Evolutionary conservation across 352 stramenopile genomes (phyloP).

Genomic region (Pythium brachiatum): DNA sequence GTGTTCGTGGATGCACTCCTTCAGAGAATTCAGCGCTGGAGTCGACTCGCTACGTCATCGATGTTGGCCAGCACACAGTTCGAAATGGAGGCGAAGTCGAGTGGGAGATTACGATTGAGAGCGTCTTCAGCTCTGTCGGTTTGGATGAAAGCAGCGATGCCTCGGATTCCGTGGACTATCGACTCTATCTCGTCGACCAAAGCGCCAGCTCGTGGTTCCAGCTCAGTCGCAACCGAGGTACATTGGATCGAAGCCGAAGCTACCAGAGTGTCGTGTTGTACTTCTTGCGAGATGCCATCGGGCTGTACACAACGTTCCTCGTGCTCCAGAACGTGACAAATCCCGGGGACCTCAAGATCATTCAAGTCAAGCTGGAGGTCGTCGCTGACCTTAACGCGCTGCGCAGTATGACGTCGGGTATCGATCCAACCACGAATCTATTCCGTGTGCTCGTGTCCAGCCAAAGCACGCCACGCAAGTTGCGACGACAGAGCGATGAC

Average conservation of each 20-base stretch:
- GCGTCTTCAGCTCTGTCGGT: conserved; percentile 42
- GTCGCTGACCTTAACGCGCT: conserved; percentile 85
- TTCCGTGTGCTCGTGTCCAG: conserved; percentile 87
- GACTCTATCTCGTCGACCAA: conserved; percentile 67
- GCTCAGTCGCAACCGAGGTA: conserved; percentile 75
- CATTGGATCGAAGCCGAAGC: conserved; percentile 60
- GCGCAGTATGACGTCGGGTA: conserved; percentile 71
- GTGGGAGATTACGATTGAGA: conserved; percentile 88
- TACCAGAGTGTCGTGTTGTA: conserved; percentile 87
- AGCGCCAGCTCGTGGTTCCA: conserved; percentile 78
- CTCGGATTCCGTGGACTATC: conserved; percentile 73
- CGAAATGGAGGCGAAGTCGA: conserved; percentile 85
- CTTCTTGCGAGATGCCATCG: conserved; percentile 76
- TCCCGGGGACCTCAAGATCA: conserved; percentile 82
- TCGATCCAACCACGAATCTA: conserved; percentile 67
- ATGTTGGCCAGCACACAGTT: conserved; percentile 85
- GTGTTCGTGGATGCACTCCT: conserved; percentile 77
- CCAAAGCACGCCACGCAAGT: conserved; percentile 55
- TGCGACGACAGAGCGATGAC: conserved; percentile 63
- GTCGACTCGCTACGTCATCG: conserved; percentile 81
- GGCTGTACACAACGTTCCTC: conserved; percentile 84
- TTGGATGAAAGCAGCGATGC: conserved; percentile 26
- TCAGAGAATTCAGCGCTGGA: conserved; percentile 80
- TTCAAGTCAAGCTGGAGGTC: conserved; percentile 82
- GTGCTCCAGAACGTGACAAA: conserved; percentile 84